These are phyloP conservation scores for Periconia sp. DNA, from an alignment of 2,329 filamentous ascomycete genomes.

Conservation along the genomic window DNA sequence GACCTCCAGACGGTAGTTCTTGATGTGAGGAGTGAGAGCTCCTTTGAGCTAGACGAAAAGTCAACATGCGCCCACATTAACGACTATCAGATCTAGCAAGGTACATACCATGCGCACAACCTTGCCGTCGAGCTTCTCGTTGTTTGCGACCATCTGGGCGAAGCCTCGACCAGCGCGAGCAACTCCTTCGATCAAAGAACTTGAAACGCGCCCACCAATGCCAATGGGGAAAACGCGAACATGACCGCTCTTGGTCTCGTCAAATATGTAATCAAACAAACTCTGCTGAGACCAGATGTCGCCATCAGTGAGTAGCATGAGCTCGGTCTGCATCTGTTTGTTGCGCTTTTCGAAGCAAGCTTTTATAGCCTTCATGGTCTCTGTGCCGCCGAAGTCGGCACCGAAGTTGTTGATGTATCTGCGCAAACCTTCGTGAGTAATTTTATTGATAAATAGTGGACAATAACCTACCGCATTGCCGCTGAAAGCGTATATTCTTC, in stretches of 20 bases:
- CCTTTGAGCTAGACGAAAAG: constrained; percentile 59
- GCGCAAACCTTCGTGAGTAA: background rate
- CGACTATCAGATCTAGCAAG: background rate
- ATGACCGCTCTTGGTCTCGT: constrained; percentile 44
- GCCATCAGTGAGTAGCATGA: constrained; percentile 63
- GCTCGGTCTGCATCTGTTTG: constrained; percentile 52
- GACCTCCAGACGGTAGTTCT: constrained; percentile 66
- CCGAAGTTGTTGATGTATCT: constrained; percentile 49
- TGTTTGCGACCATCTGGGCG: constrained; percentile 63
- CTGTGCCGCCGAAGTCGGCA: constrained; percentile 58
- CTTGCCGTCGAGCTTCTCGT: constrained; percentile 70
- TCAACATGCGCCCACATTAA: background rate
- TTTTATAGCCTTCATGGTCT: constrained; percentile 54
- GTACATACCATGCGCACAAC: constrained; percentile 66
- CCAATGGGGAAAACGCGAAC: constrained; percentile 63
- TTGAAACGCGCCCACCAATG: constrained; percentile 60
- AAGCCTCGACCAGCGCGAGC: constrained; percentile 62
- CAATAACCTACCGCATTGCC: constrained; percentile 35
- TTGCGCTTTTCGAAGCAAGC: constrained; percentile 51
- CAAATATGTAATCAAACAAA: constrained; percentile 55
- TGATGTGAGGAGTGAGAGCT: constrained; percentile 68
- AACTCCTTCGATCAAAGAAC: constrained; percentile 63
- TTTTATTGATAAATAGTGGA: background rate
- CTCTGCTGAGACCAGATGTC: constrained; percentile 55
- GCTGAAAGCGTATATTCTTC: constrained; percentile 47